A percentile compares a stretch with the other conserved stretches of the same genome.
phyloP scores from a whole-genome alignment of 164 flowering plant species.

The Platanus orientalis region DNA sequence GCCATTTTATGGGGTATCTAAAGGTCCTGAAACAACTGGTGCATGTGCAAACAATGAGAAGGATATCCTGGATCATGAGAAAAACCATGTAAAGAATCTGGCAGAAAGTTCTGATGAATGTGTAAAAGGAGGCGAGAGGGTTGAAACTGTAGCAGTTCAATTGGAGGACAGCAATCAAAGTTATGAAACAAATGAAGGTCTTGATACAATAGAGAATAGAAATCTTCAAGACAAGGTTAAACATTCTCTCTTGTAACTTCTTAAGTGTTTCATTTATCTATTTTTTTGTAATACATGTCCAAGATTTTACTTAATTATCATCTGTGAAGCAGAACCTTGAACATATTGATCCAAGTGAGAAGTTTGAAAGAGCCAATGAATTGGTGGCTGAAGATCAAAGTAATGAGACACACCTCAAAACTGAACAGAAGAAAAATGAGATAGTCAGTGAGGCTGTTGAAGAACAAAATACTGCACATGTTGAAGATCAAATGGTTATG shows the following conservation, averaged over 20 bases:
- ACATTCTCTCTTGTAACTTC: neutral
- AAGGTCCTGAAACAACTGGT: constrained; percentile 7
- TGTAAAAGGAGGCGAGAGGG: neutral
- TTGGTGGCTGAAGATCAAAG: constrained; percentile 11
- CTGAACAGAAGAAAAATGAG: too few species aligned
- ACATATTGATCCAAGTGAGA: constrained; percentile 11
- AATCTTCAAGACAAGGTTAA: constrained; percentile 18
- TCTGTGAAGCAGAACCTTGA: constrained; percentile 19
- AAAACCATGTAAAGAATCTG: neutral
- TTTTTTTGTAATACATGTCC: neutral
- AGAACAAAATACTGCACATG: constrained; percentile 6
- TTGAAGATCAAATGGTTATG: constrained; percentile 9
- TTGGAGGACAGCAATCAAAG: neutral
- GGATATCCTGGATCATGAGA: constrained; percentile 13
- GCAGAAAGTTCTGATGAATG: constrained; percentile 12
- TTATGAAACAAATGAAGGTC: neutral
- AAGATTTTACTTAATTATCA: constrained; percentile 10
- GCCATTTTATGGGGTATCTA: neutral
- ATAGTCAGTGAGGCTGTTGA: neutral
- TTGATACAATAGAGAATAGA: neutral
- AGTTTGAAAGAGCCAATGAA: constrained; percentile 13
- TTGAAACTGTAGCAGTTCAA: constrained; percentile 8
- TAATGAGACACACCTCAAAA: constrained; percentile 5
- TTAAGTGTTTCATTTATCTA: neutral
- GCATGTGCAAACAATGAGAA: constrained; percentile 4